Conservation (phyloP, 2,329 filamentous ascomycete species). For the Clonostachys solani region DNA sequence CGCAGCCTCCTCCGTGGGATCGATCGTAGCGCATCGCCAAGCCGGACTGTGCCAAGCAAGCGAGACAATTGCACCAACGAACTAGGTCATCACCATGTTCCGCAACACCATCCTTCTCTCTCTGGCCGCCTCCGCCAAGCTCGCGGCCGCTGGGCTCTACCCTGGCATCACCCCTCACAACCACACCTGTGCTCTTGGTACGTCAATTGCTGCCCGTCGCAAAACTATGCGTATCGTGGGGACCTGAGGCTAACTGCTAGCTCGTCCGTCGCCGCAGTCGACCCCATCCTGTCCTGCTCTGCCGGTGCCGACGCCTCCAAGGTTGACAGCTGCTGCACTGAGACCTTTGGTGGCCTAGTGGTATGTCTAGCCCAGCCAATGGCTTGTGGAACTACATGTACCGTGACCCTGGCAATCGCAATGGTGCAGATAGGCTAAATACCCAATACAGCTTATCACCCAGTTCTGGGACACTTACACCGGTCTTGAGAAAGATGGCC, state of each 20-base stretch:
- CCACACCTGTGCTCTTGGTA: slow-evolving; percentile 50
- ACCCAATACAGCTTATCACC: slow-evolving; percentile 38
- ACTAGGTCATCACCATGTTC: slow-evolving; percentile 11
- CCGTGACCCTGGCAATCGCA: background rate
- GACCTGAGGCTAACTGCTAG: background rate
- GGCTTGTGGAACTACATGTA: background rate
- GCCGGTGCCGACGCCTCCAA: slow-evolving; percentile 30
- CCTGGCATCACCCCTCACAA: slow-evolving; percentile 43
- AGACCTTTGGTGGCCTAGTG: slow-evolving; percentile 61
- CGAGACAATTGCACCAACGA: too few species aligned
- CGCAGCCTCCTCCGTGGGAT: too few species aligned
- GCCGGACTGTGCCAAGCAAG: too few species aligned
- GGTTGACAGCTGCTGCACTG: slow-evolving; percentile 59
- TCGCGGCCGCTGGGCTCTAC: slow-evolving; percentile 30
- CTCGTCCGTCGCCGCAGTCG: slow-evolving; percentile 8
- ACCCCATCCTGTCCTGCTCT: slow-evolving; percentile 42
- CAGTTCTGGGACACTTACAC: slow-evolving; percentile 65
- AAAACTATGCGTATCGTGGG: too few species aligned
- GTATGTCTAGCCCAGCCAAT: slow-evolving; percentile 13
- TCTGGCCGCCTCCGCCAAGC: slow-evolving; percentile 18
- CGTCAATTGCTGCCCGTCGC: background rate
- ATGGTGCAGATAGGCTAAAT: background rate
- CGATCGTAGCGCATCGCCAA: too few species aligned
- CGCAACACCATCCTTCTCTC: slow-evolving; percentile 12
- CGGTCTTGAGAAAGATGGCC: slow-evolving; percentile 50